Evolutionary conservation across 2,329 filamentous ascomycete species (phyloP).

Genomic region (Neofusicoccum cordaticola): DNA sequence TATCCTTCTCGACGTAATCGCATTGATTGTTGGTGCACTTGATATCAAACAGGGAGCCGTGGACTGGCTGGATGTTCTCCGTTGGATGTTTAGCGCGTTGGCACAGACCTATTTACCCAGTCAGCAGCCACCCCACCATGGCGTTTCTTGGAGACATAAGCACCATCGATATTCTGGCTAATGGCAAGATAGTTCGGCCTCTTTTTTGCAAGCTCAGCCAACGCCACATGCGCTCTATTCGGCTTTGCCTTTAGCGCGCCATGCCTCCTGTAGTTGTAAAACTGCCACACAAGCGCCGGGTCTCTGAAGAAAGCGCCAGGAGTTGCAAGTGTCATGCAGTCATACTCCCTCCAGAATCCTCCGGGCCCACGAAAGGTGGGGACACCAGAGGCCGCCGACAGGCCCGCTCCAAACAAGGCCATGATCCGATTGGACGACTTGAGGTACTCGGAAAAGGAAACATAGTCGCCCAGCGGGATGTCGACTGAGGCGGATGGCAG

Average conservation of each 20-base stretch:
- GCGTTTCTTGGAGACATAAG: not conserved
- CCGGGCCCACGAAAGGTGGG: slow-evolving; percentile 25
- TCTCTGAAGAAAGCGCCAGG: slow-evolving; percentile 20
- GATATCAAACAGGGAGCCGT: slow-evolving; percentile 23
- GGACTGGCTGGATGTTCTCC: slow-evolving; percentile 19
- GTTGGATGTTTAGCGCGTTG: slow-evolving; percentile 19
- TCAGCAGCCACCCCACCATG: not conserved
- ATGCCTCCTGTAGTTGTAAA: slow-evolving; percentile 21
- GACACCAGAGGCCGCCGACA: slow-evolving; percentile 27
- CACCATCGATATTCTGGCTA: slow-evolving; percentile 27
- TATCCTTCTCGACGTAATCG: not conserved
- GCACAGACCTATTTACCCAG: slow-evolving; percentile 19
- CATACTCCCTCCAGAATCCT: slow-evolving; percentile 23
- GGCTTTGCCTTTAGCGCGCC: slow-evolving; percentile 21
- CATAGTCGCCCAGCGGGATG: not conserved
- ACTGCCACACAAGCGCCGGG: slow-evolving; percentile 24
- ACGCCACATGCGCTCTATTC: slow-evolving; percentile 24
- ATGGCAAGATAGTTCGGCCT: slow-evolving; percentile 22
- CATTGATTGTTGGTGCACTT: slow-evolving; percentile 21
- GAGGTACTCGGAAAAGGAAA: slow-evolving; percentile 18
- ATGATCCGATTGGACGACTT: slow-evolving; percentile 23
- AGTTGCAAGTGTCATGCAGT: slow-evolving; percentile 17
- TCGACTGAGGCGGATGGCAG: not conserved
- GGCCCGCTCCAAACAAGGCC: slow-evolving; percentile 24
- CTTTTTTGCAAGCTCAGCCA: slow-evolving; percentile 21